Percentiles rank a stretch among this genome's conserved stretches.
These are phyloP conservation scores for Sechiopsis laciniata DNA, from an alignment of 306 rosid genomes.

Conservation along the genomic window DNA sequence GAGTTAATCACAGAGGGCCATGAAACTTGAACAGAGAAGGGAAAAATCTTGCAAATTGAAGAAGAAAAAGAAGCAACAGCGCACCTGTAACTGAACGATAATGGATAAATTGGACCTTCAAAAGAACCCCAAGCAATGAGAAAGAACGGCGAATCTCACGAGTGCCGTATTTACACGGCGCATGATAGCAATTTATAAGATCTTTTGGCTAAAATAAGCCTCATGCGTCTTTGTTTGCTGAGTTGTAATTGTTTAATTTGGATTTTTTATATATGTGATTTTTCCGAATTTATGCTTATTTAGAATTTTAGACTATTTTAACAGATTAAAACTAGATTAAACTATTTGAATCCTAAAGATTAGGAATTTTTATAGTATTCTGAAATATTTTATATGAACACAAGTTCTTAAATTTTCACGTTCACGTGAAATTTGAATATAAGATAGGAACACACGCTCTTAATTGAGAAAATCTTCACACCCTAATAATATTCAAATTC, in stretches of 20 bases:
- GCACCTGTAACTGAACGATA: constrained; percentile 42
- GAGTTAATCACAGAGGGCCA: constrained; percentile 20
- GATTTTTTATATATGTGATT: too few relatives aligned
- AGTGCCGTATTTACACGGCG: background rate
- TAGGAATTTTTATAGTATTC: too few relatives aligned
- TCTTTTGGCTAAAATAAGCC: background rate
- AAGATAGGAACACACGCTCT: too few relatives aligned
- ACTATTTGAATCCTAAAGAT: too few relatives aligned
- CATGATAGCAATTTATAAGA: background rate
- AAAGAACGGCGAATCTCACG: constrained; percentile 18
- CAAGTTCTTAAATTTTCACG: too few relatives aligned
- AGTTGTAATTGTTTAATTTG: background rate
- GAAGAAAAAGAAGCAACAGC: constrained; percentile 29
- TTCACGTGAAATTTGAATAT: too few relatives aligned
- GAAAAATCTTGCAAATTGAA: constrained; percentile 31
- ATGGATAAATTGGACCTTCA: constrained; percentile 42
- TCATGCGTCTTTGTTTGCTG: background rate
- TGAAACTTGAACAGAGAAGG: constrained; percentile 22
- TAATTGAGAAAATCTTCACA: too few relatives aligned
- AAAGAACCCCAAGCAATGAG: constrained; percentile 32
- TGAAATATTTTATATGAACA: too few relatives aligned
- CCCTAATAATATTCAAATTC: too few relatives aligned
- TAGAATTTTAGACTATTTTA: too few relatives aligned
- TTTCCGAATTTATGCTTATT: too few relatives aligned
- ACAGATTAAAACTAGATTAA: too few relatives aligned